Conservation (phyloP, 345 rosid species). For the Arabis hirsuta region DNA sequence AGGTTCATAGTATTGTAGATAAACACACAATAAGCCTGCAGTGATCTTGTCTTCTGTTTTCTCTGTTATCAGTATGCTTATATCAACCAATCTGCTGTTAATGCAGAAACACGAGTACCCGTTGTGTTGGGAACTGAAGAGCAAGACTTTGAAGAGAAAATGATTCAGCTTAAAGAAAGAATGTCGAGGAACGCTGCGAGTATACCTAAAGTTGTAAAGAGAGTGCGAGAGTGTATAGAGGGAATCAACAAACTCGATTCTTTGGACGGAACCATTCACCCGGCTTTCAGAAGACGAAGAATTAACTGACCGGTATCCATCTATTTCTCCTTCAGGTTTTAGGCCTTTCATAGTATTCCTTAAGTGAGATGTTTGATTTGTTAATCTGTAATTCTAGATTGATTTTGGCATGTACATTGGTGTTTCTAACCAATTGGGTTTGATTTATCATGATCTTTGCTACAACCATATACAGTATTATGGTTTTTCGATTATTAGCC, state of each 20-base stretch:
- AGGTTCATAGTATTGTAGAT: not conserved
- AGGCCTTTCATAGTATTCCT: not conserved
- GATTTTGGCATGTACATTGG: slow-evolving; percentile 11
- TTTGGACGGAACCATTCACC: slow-evolving; percentile 53
- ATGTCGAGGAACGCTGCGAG: slow-evolving; percentile 51
- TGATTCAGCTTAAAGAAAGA: slow-evolving; percentile 54
- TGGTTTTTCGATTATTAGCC: too few relatives aligned
- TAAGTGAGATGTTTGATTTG: slow-evolving; percentile 15
- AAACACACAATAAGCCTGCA: not conserved
- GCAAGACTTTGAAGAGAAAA: slow-evolving; percentile 46
- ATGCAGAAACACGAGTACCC: slow-evolving; percentile 33
- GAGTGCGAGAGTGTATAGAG: slow-evolving; percentile 62
- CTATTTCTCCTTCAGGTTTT: not conserved
- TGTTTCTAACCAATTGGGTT: not conserved
- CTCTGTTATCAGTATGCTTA: slow-evolving; percentile 3
- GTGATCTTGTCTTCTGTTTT: slow-evolving; percentile 14
- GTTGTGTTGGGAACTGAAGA: slow-evolving; percentile 39
- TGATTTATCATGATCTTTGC: not conserved
- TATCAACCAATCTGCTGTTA: slow-evolving; percentile 10
- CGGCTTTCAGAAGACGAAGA: slow-evolving; percentile 49
- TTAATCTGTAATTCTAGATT: slow-evolving; percentile 28
- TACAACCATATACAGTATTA: not conserved
- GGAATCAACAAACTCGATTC: slow-evolving; percentile 58
- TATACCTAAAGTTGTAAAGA: slow-evolving; percentile 56
- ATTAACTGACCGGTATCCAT: slow-evolving; percentile 13